Conservation (phyloP, 106 monocot genomes). For the Triglochin maritima region DNA sequence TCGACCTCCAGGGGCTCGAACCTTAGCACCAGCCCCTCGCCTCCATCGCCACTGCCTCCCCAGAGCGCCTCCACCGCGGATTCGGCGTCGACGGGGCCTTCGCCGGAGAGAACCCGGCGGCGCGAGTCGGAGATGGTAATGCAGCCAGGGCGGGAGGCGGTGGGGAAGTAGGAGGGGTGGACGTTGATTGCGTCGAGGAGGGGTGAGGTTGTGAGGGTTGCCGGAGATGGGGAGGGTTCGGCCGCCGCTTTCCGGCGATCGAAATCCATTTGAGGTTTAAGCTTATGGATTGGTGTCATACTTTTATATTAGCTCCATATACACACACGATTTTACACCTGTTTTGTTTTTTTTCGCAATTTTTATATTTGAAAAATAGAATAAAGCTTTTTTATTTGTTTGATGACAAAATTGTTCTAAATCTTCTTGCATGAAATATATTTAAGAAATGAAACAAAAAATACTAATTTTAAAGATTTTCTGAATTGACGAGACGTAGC, state of each 20-base stretch:
- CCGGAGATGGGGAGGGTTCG: conserved; percentile 64
- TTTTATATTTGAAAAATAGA: too few relatives aligned
- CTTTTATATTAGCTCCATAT: too few relatives aligned
- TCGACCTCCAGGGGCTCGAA: conserved; percentile 85
- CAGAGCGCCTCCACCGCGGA: conserved; percentile 23
- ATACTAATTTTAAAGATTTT: too few relatives aligned
- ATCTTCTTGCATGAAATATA: too few relatives aligned
- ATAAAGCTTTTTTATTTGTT: too few relatives aligned
- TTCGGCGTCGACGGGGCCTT: conserved; percentile 53
- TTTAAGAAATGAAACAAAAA: too few relatives aligned
- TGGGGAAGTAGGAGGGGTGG: conserved; percentile 66
- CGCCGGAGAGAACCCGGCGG: conserved; percentile 56
- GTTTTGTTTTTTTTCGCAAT: too few relatives aligned
- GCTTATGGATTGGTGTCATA: too few relatives aligned
- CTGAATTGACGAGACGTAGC: too few relatives aligned
- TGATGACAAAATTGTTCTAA: too few relatives aligned
- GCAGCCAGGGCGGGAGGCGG: conserved; percentile 87
- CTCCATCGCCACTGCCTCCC: background rate
- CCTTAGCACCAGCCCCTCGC: conserved; percentile 51
- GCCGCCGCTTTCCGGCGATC: conserved; percentile 43
- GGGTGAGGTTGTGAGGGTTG: conserved; percentile 51
- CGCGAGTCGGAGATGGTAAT: conserved; percentile 57
- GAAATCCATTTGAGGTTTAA: conserved; percentile 36
- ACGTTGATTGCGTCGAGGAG: conserved; percentile 49
- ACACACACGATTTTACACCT: too few relatives aligned